A percentile compares a stretch with the other conserved stretches of the same genome.
phyloP scores from a whole-genome alignment of 202 grass and related monocot species.

The Zizania palustris region DNA sequence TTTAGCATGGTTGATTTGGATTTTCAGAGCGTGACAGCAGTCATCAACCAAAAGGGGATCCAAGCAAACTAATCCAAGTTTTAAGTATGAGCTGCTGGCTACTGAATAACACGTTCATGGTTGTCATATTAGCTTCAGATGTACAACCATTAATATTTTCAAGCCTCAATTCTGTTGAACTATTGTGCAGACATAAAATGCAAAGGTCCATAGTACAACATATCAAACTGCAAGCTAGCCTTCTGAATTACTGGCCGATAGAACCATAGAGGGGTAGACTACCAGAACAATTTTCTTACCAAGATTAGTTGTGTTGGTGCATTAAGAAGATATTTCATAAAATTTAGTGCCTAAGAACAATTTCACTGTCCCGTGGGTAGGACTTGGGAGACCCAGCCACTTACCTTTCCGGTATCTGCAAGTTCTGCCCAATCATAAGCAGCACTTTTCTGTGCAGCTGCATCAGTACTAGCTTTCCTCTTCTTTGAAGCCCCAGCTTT shows the following conservation, averaged over 20 bases:
- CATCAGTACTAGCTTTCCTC: slow-evolving; percentile 70
- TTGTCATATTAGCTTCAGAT: neutral
- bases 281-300: neutral
- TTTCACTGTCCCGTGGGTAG: neutral
- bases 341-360: slow-evolving; percentile 21
- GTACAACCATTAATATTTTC: neutral
- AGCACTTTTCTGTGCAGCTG: slow-evolving; percentile 53
- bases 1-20: neutral
- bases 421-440: slow-evolving; percentile 80
- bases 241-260: slow-evolving; percentile 5
- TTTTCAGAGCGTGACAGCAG: neutral
- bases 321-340: neutral
- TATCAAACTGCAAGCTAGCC: neutral
- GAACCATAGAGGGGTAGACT: neutral
- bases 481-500: slow-evolving; percentile 65
- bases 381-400: neutral
- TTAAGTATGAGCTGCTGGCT: neutral
- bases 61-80: slow-evolving; percentile 2
- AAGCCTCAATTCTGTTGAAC: neutral
- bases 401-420: slow-evolving; percentile 85
- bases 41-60: neutral
- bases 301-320: neutral
- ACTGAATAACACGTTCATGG: neutral
- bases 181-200: slow-evolving; percentile 5
- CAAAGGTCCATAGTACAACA: neutral